Base-by-base conservation (phyloP, 2,329 filamentous ascomycete species). In the Penicillium glabrum region DNA sequence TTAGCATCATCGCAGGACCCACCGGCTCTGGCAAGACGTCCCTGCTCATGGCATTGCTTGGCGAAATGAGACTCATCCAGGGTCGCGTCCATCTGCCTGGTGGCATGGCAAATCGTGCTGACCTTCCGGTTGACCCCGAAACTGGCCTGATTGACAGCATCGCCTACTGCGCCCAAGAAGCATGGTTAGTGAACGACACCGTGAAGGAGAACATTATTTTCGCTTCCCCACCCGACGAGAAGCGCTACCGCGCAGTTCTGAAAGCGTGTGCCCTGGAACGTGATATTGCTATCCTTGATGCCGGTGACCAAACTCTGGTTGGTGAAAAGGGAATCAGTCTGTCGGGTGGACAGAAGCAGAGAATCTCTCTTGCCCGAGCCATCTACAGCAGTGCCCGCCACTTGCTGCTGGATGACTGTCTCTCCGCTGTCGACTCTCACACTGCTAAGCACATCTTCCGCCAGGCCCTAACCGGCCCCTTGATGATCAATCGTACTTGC, bases 401-500 rank as follows among this genome's bases (percentile, higher is more conserved):
- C 73, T 78, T 99, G 16, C 83, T 99, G 11, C 82, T 99, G 49
- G 95, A 99, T 69, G 95, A 99, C 73, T 96, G 96, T 61, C 82
- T 99, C 44, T 97, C 93, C 70, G 95, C 95, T 27, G 95, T 99
- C 33, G 95, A 99, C 73, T 96, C 95, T 3, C 95, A 99, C 68
- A 98, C 95, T 0, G 93, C 93, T 2, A 96, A 97, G 73, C 97
- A 96, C 88, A 98, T 99, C 64, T 98, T 98, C 77, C 89, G 89
- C 71, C 89, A 96, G 74, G 96, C 93, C 58, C 88, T 99, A 61
- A 88, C 88, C 66, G 95, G 95, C 2, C 90, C 91, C 6, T 77
- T 99, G 51, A 98, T 99, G 95, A 79, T 83, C 56, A 83, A 87
- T 69, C 87, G 95, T 43, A 98, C 95, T 27, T 98, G 95, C 73